phyloP scores from a whole-genome alignment of 2,329 filamentous ascomycete genomes.

The Arthrocladium fulminans region DNA sequence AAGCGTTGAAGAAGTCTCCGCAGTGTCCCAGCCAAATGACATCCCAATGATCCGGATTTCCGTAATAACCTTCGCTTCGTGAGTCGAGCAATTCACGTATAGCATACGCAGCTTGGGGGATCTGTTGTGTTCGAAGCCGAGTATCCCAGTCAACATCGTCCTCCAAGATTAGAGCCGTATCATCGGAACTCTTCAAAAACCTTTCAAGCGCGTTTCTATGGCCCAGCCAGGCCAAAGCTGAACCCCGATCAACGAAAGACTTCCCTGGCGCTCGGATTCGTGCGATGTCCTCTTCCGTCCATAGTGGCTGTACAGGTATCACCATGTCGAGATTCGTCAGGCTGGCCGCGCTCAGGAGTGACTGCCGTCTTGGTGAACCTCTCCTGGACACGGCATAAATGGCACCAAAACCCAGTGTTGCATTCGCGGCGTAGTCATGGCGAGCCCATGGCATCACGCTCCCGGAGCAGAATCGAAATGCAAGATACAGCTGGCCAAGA shows the following conservation, averaged over 20 bases:
- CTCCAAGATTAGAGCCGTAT: conserved; percentile 37
- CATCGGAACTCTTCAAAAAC: conserved; percentile 31
- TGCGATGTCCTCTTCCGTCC: conserved; percentile 23
- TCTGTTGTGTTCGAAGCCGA: conserved; percentile 28
- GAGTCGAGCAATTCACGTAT: conserved; percentile 7
- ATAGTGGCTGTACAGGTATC: conserved; percentile 28
- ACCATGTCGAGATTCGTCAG: conserved; percentile 27
- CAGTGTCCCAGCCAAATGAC: conserved; percentile 26
- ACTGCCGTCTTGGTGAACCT: conserved; percentile 5
- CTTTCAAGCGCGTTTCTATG: conserved; percentile 6
- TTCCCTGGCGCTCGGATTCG: background rate
- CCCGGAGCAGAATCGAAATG: background rate
- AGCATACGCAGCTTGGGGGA: conserved; percentile 7
- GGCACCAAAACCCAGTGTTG: conserved; percentile 5
- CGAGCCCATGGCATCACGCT: background rate
- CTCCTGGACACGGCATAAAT: conserved; percentile 8
- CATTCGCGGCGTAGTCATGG: conserved; percentile 1
- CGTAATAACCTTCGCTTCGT: conserved; percentile 3
- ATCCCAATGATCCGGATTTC: conserved; percentile 23
- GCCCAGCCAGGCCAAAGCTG: conserved; percentile 11
- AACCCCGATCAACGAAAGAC: conserved; percentile 10
- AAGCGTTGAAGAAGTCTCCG: conserved; percentile 12
- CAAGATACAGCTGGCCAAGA: conserved; percentile 1
- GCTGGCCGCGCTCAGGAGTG: conserved; percentile 28
- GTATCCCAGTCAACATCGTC: conserved; percentile 41